Percentiles rank a stretch among this genome's conserved stretches.
Evolutionary conservation across 371 early-diverging fungal species (phyloP).

Genomic region (Capniomyces stellatus): DNA sequence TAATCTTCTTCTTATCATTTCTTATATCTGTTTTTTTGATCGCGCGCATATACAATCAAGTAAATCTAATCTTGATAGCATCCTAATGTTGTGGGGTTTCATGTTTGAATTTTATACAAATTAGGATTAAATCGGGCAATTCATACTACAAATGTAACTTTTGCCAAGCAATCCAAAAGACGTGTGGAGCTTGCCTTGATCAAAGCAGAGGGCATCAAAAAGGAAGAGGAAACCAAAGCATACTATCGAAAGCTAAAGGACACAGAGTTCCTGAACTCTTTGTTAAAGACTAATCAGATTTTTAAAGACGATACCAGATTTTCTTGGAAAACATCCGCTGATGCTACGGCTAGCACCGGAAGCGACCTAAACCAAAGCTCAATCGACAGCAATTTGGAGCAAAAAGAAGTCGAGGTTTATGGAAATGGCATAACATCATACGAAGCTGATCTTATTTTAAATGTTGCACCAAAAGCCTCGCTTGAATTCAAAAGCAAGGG

Average conservation of each 20-base stretch:
- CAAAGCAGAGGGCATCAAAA: conserved; percentile 12
- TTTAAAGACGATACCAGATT: conserved; percentile 3
- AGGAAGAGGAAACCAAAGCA: conserved; percentile 10
- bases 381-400: no score
- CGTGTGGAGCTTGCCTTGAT: not conserved
- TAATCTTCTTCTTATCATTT: no score
- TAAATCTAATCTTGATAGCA: no score
- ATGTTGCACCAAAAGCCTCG: conserved; percentile 6
- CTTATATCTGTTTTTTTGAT: no score
- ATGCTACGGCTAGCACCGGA: not conserved
- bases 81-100: no score
- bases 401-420: not conserved
- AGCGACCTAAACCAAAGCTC: not conserved
- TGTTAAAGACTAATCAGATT: conserved; percentile 10
- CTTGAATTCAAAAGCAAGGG: not conserved
- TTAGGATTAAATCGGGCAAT: not conserved
- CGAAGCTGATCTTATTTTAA: conserved; percentile 16
- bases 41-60: no score
- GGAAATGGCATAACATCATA: conserved; percentile 4
- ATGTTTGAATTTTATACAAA: no score
- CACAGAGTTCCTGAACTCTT: conserved; percentile 22
- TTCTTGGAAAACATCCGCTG: not conserved
- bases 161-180: not conserved
- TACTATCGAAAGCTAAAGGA: conserved; percentile 20
- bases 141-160: not conserved